A percentile compares a stretch with the other conserved stretches of the same genome.
These are phyloP conservation scores for Taiozyma sp. DNA, from an alignment of 1,139 yeast species.

Conservation along the genomic window DNA sequence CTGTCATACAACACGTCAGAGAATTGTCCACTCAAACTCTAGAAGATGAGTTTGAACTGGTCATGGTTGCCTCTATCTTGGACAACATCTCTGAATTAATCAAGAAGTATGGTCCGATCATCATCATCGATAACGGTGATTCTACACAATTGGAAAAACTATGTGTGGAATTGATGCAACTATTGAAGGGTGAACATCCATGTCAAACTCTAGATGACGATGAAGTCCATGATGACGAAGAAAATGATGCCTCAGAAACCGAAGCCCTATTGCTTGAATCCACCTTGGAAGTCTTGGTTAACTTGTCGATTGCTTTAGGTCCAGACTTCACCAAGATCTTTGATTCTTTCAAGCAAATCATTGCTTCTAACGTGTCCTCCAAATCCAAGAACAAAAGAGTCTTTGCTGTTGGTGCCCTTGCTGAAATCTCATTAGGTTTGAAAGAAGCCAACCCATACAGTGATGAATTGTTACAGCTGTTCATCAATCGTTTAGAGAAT, in stretches of 20 bases:
- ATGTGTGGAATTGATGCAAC: conserved; percentile 63
- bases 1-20: conserved; percentile 65
- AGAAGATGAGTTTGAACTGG: conserved; percentile 75
- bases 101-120: conserved; percentile 66
- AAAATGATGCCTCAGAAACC: conserved; percentile 75
- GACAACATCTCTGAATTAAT: conserved; percentile 73
- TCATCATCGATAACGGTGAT: conserved; percentile 57
- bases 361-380: conserved; percentile 56
- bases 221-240: conserved; percentile 44
- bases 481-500: conserved; percentile 61
- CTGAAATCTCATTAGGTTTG: conserved; percentile 82
- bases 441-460: conserved; percentile 63
- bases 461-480: conserved; percentile 64
- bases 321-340: conserved; percentile 72
- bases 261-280: conserved; percentile 84
- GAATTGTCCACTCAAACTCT: conserved; percentile 57
- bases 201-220: conserved; percentile 69
- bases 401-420: conserved; percentile 82
- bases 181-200: conserved; percentile 76
- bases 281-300: conserved; percentile 79
- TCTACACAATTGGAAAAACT: conserved; percentile 59
- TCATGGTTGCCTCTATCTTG: conserved; percentile 76
- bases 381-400: conserved; percentile 75
- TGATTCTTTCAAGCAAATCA: conserved; percentile 63
- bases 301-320: conserved; percentile 70